phyloP scores from a whole-genome alignment of 2,329 filamentous ascomycete species.

The Aureobasidium sp. region DNA sequence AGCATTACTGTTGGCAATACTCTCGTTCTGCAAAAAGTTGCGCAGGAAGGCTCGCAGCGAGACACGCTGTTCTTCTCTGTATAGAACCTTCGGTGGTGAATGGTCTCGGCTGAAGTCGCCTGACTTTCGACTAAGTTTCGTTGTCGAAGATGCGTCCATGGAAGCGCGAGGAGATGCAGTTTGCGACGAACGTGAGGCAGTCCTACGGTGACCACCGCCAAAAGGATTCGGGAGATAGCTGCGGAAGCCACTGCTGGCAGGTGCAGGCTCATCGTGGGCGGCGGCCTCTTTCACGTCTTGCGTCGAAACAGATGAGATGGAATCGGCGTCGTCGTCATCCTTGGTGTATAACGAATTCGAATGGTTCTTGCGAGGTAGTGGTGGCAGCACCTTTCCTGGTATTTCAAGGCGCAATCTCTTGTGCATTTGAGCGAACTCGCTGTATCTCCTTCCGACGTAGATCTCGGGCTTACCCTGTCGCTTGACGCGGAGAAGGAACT shows the following conservation, averaged over 20 bases:
- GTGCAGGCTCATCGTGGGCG: conserved; percentile 9
- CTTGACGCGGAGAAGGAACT: conserved; percentile 86
- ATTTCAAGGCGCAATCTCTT: conserved; percentile 75
- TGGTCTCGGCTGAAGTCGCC: conserved; percentile 20
- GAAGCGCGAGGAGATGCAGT: conserved; percentile 27
- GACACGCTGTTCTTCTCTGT: conserved; percentile 83
- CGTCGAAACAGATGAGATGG: conserved; percentile 73
- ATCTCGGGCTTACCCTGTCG: conserved; percentile 66
- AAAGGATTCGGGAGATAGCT: conserved; percentile 33
- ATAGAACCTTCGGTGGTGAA: conserved; percentile 48
- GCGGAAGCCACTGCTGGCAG: conserved; percentile 31
- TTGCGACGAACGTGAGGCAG: conserved; percentile 18
- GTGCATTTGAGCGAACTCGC: conserved; percentile 76
- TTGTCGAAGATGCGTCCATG: conserved; percentile 24
- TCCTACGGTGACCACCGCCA: conserved; percentile 18
- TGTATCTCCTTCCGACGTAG: conserved; percentile 79
- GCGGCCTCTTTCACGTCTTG: conserved; percentile 36
- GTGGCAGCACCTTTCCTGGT: conserved; percentile 81
- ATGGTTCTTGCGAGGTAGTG: conserved; percentile 89
- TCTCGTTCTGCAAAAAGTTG: conserved; percentile 73
- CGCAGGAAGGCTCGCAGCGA: conserved; percentile 88
- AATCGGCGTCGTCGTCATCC: conserved; percentile 61
- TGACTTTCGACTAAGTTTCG: conserved; percentile 17
- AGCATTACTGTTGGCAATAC: conserved; percentile 73
- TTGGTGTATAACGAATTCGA: conserved; percentile 56